Evolutionary conservation across 148 eudicot species (phyloP).

Genomic region (Diospyros lotus): DNA sequence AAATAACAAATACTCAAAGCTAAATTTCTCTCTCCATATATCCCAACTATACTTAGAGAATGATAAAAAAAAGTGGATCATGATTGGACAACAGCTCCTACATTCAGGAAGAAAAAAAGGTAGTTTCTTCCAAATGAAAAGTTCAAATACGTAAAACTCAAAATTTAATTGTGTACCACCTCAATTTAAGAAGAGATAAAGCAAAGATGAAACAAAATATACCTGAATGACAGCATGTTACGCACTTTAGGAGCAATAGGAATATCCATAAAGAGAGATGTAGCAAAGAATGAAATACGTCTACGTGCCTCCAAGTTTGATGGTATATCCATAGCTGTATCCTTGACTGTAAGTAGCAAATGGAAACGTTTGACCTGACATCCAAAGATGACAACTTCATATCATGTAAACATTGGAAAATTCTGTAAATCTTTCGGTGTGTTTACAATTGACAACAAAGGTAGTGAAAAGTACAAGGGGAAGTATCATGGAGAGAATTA

Average conservation of each 20-base stretch:
- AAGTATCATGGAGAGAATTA: slow-evolving; percentile 5
- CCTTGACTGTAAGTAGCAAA: slow-evolving; percentile 80
- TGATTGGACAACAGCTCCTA: neutral
- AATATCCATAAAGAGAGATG: slow-evolving; percentile 92
- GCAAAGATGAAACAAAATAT: slow-evolving; percentile 9
- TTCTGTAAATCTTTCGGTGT: neutral
- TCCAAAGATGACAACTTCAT: slow-evolving; percentile 12
- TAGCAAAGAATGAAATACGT: slow-evolving; percentile 86
- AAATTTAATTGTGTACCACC: neutral
- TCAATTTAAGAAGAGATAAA: neutral
- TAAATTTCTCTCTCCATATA: neutral
- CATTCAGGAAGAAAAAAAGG: neutral
- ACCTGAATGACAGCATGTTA: slow-evolving; percentile 98
- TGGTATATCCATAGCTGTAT: slow-evolving; percentile 82
- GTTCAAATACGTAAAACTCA: neutral
- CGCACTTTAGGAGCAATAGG: slow-evolving; percentile 95
- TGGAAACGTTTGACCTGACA: slow-evolving; percentile 79
- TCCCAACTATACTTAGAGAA: neutral
- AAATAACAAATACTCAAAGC: too few species aligned
- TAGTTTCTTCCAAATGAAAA: neutral
- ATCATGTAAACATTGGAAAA: neutral
- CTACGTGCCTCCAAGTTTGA: slow-evolving; percentile 88
- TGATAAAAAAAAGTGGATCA: neutral
- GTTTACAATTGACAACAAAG: neutral
- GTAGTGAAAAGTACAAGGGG: neutral